phyloP scores from a whole-genome alignment of 169 alveolate genomes.

The Neospora caninum region DNA sequence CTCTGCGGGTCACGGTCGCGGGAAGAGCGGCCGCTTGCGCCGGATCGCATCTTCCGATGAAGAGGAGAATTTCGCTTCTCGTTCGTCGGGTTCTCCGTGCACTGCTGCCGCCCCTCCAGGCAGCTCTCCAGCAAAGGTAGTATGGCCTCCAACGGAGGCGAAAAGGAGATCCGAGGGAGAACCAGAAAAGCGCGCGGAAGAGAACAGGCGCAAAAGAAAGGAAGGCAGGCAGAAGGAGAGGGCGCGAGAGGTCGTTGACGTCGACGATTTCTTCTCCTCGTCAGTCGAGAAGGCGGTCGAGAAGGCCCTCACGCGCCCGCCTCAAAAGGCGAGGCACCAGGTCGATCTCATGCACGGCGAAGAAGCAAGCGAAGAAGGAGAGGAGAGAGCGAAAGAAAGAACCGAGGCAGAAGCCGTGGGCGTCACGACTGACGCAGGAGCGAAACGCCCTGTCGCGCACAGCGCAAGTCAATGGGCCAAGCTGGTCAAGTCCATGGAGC shows the following conservation, averaged over 20 bases:
- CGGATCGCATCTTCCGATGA: neutral
- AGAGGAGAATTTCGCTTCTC: neutral
- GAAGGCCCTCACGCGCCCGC: neutral
- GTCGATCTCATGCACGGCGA: neutral
- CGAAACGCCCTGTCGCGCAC: neutral
- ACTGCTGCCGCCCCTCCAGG: no score
- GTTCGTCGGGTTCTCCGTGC: no score
- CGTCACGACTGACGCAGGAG: neutral
- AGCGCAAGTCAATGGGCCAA: neutral
- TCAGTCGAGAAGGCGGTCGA: constrained; percentile 22
- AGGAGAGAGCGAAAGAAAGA: neutral
- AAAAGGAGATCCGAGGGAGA: neutral
- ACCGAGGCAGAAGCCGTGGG: neutral
- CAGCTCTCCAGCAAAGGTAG: no score
- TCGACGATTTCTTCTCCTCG: constrained; percentile 42
- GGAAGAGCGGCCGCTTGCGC: neutral
- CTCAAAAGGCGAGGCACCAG: constrained; percentile 9
- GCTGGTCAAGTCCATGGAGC: constrained; percentile 24
- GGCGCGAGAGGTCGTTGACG: constrained; percentile 15
- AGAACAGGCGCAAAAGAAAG: no score
- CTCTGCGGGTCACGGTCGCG: neutral
- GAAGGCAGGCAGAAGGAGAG: no score
- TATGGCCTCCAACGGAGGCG: no score
- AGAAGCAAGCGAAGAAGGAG: neutral
- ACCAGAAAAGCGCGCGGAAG: neutral